Evolutionary conservation across 768 basidiomycete species (phyloP), one percentile per base, ranked within the genome.

Genomic region (Boletus barrowsii): DNA sequence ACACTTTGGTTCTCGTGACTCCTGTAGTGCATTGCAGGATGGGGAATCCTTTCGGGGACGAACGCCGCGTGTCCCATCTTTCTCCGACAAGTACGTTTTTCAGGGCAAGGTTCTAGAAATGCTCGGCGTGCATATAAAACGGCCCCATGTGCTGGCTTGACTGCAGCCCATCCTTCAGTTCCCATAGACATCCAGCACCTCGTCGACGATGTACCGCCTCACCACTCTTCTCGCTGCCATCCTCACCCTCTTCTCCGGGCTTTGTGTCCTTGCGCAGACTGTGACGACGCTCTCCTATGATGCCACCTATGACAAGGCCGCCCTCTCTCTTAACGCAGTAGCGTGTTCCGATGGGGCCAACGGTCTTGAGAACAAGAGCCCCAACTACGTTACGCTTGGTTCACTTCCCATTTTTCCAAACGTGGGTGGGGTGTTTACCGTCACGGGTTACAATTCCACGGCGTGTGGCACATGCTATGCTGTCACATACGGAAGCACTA

Each of bases 281-380:
- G 5, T 47, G 32, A 32, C 53, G 40, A 66, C 70, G 6, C 70
- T 77, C 43, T 61, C 75, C 10, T 77, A 67, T 41, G 77, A 78
- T 63, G 41, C 36, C 22, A 66, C 51, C 9, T 78, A 77, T 53
- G 76, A 74, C 58, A 61, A 70, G 44, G 29, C 30, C 5, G 1
- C 1, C 46, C 64, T 64, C 45, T 60, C 68, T 39, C 68, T 76
- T 44, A 11, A 42, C 49, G 45, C 51, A 0, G 69, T 76, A 15
- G 67, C 75, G 4, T 77, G 76, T 59, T 77, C 77, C 13, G 55
- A 68, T 47, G 76, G 76, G 1, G 0, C 56, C 11, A 64, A 76
- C 54, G 76, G 77, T 22, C 62, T 78, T 10, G 49, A 67, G 55
- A 60, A 56, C 33, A 71, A 69, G 49, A 54, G 61, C 37, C 24